Evolutionary conservation across 139 green algal genomes (phyloP).

Genomic region (Micractinium conductrix): DNA sequence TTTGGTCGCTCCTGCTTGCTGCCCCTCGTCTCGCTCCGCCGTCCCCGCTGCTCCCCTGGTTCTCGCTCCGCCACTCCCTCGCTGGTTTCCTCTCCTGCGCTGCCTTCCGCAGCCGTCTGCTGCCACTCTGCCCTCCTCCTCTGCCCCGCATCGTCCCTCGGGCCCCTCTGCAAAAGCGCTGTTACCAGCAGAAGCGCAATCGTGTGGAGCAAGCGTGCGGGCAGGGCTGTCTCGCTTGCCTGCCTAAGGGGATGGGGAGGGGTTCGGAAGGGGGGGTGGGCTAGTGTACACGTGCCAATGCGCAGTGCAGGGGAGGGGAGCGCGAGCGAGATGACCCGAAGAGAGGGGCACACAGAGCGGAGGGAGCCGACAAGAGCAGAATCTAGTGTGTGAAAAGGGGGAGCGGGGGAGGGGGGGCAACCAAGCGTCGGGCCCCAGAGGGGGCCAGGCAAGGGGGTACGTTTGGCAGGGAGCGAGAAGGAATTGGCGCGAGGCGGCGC

Average conservation of each 20-base stretch:
- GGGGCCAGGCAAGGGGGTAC: neutral
- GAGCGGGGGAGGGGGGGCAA: neutral
- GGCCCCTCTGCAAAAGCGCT: neutral
- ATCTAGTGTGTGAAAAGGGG: neutral
- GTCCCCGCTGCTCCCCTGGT: neutral
- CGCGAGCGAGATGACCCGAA: too few species aligned
- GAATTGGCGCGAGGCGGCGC: too few species aligned
- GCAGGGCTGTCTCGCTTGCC: neutral
- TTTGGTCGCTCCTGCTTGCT: too few species aligned
- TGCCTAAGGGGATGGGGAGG: neutral
- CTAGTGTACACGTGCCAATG: neutral
- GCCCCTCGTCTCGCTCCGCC: neutral
- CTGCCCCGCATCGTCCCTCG: neutral
- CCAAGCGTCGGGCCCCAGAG: too few species aligned
- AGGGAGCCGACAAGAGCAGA: neutral
- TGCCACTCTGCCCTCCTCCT: neutral
- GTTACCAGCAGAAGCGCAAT: neutral
- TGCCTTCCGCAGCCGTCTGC: neutral
- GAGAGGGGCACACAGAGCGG: neutral
- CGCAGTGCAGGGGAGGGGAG: neutral
- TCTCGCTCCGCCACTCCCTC: neutral
- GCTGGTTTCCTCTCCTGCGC: neutral
- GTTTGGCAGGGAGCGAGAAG: too few species aligned
- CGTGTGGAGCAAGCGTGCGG: neutral
- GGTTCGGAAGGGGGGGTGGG: neutral